phyloP scores from a whole-genome alignment of 768 basidiomycete genomes.

The Calocera viscosa region DNA sequence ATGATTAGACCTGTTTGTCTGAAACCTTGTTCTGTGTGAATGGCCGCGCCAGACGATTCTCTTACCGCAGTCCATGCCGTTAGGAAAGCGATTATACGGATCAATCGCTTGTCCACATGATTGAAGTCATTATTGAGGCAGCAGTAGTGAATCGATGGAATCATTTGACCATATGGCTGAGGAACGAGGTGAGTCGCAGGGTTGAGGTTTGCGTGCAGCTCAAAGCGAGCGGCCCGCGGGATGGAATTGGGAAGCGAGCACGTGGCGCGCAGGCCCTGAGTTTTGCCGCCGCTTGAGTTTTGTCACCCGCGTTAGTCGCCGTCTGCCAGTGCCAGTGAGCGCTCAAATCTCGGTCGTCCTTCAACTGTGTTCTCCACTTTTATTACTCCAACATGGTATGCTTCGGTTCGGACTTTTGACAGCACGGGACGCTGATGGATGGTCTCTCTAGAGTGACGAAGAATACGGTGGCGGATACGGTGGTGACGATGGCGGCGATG shows the following conservation, averaged over 20 bases:
- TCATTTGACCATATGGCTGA: too few relatives aligned
- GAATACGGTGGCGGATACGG: conserved; percentile 1
- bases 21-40: too few relatives aligned
- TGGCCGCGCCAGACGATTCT: too few relatives aligned
- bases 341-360: background rate
- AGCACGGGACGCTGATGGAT: background rate
- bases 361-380: background rate
- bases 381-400: background rate
- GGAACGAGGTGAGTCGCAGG: too few relatives aligned
- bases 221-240: background rate
- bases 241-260: background rate
- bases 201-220: background rate
- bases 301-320: background rate
- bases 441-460: background rate
- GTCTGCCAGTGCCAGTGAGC: background rate
- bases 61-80: too few relatives aligned
- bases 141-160: too few relatives aligned
- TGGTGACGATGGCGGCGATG: conserved; percentile 1
- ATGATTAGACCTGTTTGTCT: too few relatives aligned
- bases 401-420: background rate
- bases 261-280: background rate
- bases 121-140: too few relatives aligned
- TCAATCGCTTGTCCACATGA: too few relatives aligned
- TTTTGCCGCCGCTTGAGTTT: background rate
- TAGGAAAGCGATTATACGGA: too few relatives aligned